phyloP scores from a whole-genome alignment of 2,329 filamentous ascomycete genomes.

The Orbilia ellipsospora region DNA sequence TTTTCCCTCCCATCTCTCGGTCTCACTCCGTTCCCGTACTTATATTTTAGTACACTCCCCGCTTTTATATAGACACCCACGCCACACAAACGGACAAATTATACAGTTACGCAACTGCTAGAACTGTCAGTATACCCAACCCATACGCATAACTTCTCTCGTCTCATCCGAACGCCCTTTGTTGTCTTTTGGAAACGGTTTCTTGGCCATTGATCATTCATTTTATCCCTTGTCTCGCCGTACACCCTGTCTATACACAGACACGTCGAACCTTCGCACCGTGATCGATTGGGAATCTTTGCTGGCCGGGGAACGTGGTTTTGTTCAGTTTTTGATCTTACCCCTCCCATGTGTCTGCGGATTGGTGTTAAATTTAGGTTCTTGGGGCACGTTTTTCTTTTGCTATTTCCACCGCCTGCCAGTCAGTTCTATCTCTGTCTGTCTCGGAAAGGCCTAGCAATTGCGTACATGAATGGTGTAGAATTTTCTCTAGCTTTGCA shows the following conservation, averaged over 20 bases:
- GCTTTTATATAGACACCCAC: constrained; percentile 33
- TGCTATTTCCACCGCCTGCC: not conserved
- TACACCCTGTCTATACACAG: constrained; percentile 4
- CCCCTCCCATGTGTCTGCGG: constrained; percentile 31
- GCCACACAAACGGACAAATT: constrained; percentile 1
- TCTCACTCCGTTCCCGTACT: constrained; percentile 34
- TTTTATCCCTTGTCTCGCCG: constrained; percentile 12
- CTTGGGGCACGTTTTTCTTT: constrained; percentile 16
- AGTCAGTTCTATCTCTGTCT: constrained; percentile 1
- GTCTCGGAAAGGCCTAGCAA: constrained; percentile 19
- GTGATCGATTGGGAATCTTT: not conserved
- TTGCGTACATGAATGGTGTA: constrained; percentile 22
- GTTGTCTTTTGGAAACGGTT: constrained; percentile 14
- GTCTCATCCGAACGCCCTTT: not conserved
- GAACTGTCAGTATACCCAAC: constrained; percentile 22
- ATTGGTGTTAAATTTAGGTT: constrained; percentile 24
- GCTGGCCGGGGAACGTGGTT: not conserved
- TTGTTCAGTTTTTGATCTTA: constrained; percentile 8
- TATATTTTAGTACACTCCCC: constrained; percentile 24
- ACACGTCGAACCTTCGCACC: not conserved
- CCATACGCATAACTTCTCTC: no score
- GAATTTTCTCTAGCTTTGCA: constrained; percentile 22
- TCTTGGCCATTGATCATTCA: constrained; percentile 37
- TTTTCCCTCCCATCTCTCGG: constrained; percentile 24
- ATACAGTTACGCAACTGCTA: constrained; percentile 13